phyloP scores from a whole-genome alignment of 441 rosid species.

The Macaranga tanarius region DNA sequence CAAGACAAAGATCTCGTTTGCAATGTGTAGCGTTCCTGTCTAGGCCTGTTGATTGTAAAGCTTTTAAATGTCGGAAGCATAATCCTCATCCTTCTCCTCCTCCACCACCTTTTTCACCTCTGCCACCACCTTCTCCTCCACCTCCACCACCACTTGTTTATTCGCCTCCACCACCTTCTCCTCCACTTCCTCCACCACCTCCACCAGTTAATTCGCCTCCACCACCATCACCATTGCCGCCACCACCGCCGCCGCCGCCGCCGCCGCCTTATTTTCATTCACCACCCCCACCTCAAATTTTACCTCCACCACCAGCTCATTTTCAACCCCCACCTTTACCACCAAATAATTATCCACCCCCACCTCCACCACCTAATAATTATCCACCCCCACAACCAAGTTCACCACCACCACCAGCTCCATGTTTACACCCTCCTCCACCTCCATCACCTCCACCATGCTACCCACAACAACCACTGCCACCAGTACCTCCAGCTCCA shows the following conservation, averaged over 20 bases:
- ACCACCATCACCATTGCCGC: constrained; percentile 8
- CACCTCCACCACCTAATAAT: constrained; percentile 25
- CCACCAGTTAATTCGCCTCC: constrained; percentile 19
- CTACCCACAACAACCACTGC: constrained; percentile 22
- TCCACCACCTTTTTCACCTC: constrained; percentile 25
- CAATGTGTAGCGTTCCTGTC: constrained; percentile 62
- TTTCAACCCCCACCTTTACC: constrained; percentile 22
- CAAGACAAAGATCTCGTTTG: constrained; percentile 55
- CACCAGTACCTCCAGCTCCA: constrained; percentile 24
- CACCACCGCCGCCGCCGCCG: constrained; percentile 20
- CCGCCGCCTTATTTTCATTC: constrained; percentile 25
- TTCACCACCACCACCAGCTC: constrained; percentile 36
- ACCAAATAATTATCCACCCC: constrained; percentile 14
- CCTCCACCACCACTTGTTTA: constrained; percentile 9
- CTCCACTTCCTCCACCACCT: constrained; percentile 25
- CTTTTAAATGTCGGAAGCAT: constrained; percentile 51
- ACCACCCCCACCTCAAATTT: constrained; percentile 16
- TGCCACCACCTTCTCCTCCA: constrained; percentile 26
- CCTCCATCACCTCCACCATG: constrained; percentile 13
- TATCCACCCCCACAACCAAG: constrained; percentile 8
- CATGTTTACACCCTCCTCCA: constrained; percentile 22
- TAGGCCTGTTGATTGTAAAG: constrained; percentile 50
- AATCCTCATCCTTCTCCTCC: constrained; percentile 46
- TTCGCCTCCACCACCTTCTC: constrained; percentile 24
- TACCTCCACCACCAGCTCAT: constrained; percentile 30